Percentiles rank a stretch among this genome's conserved stretches.
Conservation (phyloP, 2,329 filamentous ascomycete genomes). For the Beauveria medogensis region DNA sequence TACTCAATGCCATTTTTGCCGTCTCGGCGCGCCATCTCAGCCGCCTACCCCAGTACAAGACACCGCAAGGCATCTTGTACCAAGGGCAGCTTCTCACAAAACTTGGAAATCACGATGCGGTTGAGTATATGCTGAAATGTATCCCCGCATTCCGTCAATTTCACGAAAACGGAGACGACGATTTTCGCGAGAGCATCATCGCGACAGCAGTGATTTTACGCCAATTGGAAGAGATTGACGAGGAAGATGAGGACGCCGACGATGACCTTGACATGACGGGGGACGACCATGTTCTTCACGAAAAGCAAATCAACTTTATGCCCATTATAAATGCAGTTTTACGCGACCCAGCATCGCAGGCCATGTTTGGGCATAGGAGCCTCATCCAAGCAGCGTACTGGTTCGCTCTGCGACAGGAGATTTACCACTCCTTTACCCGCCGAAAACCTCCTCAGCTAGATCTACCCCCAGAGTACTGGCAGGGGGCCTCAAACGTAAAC, state of each 20-base stretch:
- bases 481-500: slow-evolving; percentile 28
- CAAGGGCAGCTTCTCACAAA: slow-evolving; percentile 29
- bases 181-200: slow-evolving; percentile 32
- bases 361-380: slow-evolving; percentile 27
- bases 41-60: slow-evolving; percentile 30
- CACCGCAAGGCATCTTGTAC: slow-evolving; percentile 27
- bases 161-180: slow-evolving; percentile 28
- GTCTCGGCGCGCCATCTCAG: slow-evolving; percentile 31
- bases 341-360: slow-evolving; percentile 27
- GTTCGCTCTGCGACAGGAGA: slow-evolving; percentile 34
- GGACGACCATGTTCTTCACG: slow-evolving; percentile 6
- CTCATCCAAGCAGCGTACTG: slow-evolving; percentile 33
- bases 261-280: slow-evolving; percentile 3
- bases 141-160: slow-evolving; percentile 32
- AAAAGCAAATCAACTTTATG: slow-evolving; percentile 29
- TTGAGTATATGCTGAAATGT: slow-evolving; percentile 32
- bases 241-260: slow-evolving; percentile 21
- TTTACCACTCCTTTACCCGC: slow-evolving; percentile 33
- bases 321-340: slow-evolving; percentile 33
- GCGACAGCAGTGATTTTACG: slow-evolving; percentile 33
- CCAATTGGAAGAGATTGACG: slow-evolving; percentile 34
- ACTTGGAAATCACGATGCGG: slow-evolving; percentile 29
- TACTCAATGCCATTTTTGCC: slow-evolving; percentile 33
- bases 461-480: slow-evolving; percentile 26
- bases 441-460: slow-evolving; percentile 30